These are phyloP conservation scores for Aspergillus sp. DNA, from an alignment of 2,329 filamentous ascomycete genomes.

Conservation along the genomic window DNA sequence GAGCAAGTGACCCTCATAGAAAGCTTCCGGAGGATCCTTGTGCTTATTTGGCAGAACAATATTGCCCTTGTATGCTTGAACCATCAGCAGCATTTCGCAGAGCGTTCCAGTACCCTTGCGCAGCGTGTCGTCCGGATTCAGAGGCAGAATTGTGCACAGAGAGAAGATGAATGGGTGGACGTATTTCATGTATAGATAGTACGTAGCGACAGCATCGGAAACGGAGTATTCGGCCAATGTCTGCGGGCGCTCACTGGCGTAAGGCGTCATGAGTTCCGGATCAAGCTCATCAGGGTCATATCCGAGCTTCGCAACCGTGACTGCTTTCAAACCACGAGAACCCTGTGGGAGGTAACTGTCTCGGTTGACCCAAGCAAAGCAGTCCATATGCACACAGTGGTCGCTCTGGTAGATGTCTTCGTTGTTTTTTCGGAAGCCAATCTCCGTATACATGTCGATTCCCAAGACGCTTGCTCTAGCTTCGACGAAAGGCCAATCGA, in stretches of 20 bases:
- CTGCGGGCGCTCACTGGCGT: slow-evolving; percentile 85
- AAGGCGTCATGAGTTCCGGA: slow-evolving; percentile 93
- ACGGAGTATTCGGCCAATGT: slow-evolving; percentile 97
- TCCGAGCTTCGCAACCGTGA: slow-evolving; percentile 95
- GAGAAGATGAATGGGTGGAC: slow-evolving; percentile 99
- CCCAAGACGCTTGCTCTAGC: slow-evolving; percentile 89
- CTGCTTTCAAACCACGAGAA: slow-evolving; percentile 94
- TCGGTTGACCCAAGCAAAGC: slow-evolving; percentile 98
- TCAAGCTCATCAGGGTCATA: slow-evolving; percentile 98
- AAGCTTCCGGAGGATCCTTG: slow-evolving; percentile 83
- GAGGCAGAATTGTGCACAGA: slow-evolving; percentile 90
- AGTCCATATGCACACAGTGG: slow-evolving; percentile 98
- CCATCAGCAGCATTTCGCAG: slow-evolving; percentile 99
- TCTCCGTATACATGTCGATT: slow-evolving; percentile 99
- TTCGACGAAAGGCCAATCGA: slow-evolving; percentile 99
- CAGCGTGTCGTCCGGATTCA: slow-evolving; percentile 89
- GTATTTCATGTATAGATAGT: slow-evolving; percentile 99
- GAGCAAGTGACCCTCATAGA: slow-evolving; percentile 94
- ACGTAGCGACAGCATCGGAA: slow-evolving; percentile 97
- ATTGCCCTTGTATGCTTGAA: slow-evolving; percentile 88
- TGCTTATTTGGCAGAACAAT: slow-evolving; percentile 98
- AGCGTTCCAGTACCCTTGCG: slow-evolving; percentile 96
- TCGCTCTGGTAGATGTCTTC: slow-evolving; percentile 97
- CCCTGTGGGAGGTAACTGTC: slow-evolving; percentile 97
- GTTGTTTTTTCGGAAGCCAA: slow-evolving; percentile 91